Percentiles rank a stretch among this genome's conserved stretches.
phyloP scores from a whole-genome alignment of 2,329 filamentous ascomycete species.

The Alternaria dauci region DNA sequence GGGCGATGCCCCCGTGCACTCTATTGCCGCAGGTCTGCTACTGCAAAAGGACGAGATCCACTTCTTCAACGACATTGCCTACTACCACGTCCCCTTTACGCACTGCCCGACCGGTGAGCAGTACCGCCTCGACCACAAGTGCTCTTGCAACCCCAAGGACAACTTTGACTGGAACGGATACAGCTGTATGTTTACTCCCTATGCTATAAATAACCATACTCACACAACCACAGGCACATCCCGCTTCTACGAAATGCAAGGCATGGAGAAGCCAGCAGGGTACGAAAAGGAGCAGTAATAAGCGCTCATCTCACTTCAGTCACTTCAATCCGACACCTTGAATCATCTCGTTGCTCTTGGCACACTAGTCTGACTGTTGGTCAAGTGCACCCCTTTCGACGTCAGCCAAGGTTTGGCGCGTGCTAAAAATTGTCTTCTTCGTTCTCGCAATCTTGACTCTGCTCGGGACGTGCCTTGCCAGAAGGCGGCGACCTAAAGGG shows the following conservation, averaged over 20 bases:
- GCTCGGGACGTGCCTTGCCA: constrained; percentile 24
- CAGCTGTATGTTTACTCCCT: constrained; percentile 73
- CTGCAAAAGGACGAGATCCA: constrained; percentile 93
- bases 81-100: constrained; percentile 97
- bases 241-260: constrained; percentile 84
- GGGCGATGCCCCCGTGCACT: constrained; percentile 97
- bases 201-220: neutral
- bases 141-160: constrained; percentile 92
- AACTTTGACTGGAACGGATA: constrained; percentile 99
- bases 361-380: constrained; percentile 34
- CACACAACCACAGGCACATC: constrained; percentile 75
- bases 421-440: constrained; percentile 31
- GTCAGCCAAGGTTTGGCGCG: constrained; percentile 32
- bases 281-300: constrained; percentile 75
- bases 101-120: constrained; percentile 95
- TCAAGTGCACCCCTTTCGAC: constrained; percentile 41
- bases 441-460: constrained; percentile 29
- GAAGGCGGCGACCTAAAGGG: constrained; percentile 2
- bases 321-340: constrained; percentile 10
- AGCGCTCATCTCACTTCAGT: constrained; percentile 28
- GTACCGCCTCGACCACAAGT: constrained; percentile 82
- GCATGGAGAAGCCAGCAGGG: constrained; percentile 81
- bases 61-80: constrained; percentile 99
- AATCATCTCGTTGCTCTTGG: constrained; percentile 1
- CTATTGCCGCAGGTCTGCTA: constrained; percentile 88